These are phyloP conservation scores for Tetradesmus obliquus DNA, from an alignment of 139 green algal species.

Conservation along the genomic window DNA sequence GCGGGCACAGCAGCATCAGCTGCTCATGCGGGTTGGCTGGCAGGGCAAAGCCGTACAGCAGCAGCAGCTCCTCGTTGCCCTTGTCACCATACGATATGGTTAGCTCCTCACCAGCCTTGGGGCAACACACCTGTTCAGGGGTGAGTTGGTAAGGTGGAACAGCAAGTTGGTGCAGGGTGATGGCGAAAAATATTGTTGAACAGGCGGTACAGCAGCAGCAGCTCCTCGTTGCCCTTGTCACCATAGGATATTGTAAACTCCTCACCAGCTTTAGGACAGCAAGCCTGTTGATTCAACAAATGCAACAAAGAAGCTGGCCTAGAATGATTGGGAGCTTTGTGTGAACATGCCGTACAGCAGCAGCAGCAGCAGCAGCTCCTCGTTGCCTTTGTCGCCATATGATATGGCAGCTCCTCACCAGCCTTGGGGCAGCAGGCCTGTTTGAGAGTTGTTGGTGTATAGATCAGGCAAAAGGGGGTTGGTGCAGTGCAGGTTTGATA, in stretches of 20 bases:
- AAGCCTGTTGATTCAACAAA: neutral
- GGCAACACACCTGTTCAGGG: neutral
- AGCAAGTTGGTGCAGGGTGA: neutral
- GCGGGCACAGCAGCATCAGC: conserved; percentile 78
- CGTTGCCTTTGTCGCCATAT: conserved; percentile 78
- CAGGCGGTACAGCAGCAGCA: conserved; percentile 90
- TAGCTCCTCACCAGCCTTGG: conserved; percentile 67
- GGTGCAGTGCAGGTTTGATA: neutral
- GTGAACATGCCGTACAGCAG: conserved; percentile 83
- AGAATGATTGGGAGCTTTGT: neutral
- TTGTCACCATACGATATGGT: conserved; percentile 70
- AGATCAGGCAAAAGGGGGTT: neutral
- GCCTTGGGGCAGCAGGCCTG: conserved; percentile 2
- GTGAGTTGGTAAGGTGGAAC: neutral
- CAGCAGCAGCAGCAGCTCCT: conserved; percentile 77
- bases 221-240: conserved; percentile 83
- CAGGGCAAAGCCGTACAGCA: conserved; percentile 85
- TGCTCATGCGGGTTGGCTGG: conserved; percentile 74
- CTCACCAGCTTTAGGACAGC: conserved; percentile 48
- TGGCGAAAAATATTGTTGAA: neutral
- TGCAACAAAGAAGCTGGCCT: neutral
- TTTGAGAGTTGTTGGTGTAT: neutral
- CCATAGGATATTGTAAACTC: conserved; percentile 75
- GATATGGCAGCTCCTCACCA: conserved; percentile 73
- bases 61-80: conserved; percentile 88